Conservation (phyloP, 2,329 filamentous ascomycete genomes). For the Colletotrichum theobromicola region DNA sequence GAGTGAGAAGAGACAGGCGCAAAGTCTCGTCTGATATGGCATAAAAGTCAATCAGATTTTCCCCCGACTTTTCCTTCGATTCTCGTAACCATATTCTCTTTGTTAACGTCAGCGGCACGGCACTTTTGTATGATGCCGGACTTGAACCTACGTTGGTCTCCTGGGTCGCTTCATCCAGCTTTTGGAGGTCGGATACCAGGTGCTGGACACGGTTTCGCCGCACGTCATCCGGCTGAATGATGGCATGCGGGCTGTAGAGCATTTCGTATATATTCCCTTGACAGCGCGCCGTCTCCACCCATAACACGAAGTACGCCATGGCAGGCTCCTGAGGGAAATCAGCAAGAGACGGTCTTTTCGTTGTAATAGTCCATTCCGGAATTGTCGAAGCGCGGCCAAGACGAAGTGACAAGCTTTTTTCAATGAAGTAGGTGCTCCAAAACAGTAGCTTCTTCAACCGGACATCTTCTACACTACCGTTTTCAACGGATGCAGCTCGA, state of each 20-base stretch:
- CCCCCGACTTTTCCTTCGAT: background rate
- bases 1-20: conserved; percentile 42
- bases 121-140: too few relatives aligned
- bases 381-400: conserved; percentile 59
- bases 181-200: conserved; percentile 34
- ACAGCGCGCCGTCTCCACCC: conserved; percentile 56
- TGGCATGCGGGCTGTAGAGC: conserved; percentile 52
- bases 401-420: conserved; percentile 61
- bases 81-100: background rate
- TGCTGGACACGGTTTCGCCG: conserved; percentile 36
- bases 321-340: conserved; percentile 13
- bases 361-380: conserved; percentile 62
- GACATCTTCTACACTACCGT: conserved; percentile 24
- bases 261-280: conserved; percentile 62
- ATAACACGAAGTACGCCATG: conserved; percentile 46
- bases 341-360: background rate
- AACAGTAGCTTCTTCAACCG: conserved; percentile 49
- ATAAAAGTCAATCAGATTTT: conserved; percentile 37
- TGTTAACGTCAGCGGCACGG: background rate
- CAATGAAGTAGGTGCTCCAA: conserved; percentile 62
- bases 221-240: conserved; percentile 36
- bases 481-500: conserved; percentile 25
- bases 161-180: conserved; percentile 30
- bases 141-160: conserved; percentile 11
- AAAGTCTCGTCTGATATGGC: conserved; percentile 45